Evolutionary conservation across 768 basidiomycete genomes (phyloP), one percentile per base, ranked within the genome.

Genomic region (Crepidotus variabilis): DNA sequence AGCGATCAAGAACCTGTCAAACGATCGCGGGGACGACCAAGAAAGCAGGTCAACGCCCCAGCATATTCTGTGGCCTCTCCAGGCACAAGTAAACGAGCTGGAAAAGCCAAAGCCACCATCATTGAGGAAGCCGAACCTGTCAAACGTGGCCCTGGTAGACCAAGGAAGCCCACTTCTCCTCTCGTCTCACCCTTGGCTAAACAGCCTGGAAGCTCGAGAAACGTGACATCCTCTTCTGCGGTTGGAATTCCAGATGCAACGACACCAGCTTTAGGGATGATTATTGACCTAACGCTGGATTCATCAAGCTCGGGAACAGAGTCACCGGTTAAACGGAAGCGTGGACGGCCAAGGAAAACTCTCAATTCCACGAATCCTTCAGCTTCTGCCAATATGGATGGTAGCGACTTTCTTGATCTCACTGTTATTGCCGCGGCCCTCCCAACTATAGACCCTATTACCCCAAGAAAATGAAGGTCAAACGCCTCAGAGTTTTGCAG

Each of bases 281-380:
- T 43, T 14, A 43, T 43, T 11, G 39, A 43, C 18, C 18, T 43
- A 2, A 43, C 39, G 5, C 39, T 43, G 14, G 39, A 43, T 43
- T 43, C 39, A 3, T 43, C 39, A 3, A 43, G 39, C 39, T 43
- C 39, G 4, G 39, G 13, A 16, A 34, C 36, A 14, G 35, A 33
- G 34, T 23, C 21, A n/a, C 46, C 56, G 4, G 49, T 20, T 20
- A 52, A 43, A 43, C 34, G 51, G 43, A 54, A 52, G 46, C 57
- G 45, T 34, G 54, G 54, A 21, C 47, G 55, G 34, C 50, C 53
- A 45, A 21, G 53, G 32, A 54, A 54, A n/a, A n/a, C 20, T 8
- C 14, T 49, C 47, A n/a, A 21, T 23, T 23, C 22, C 47, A 49
- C 24, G n/a, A 16, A 5, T n/a, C 47, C 3, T 21, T 46, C 11